Conservation (phyloP, 176 grass and related monocot species). For the Elaeis guineensis region DNA sequence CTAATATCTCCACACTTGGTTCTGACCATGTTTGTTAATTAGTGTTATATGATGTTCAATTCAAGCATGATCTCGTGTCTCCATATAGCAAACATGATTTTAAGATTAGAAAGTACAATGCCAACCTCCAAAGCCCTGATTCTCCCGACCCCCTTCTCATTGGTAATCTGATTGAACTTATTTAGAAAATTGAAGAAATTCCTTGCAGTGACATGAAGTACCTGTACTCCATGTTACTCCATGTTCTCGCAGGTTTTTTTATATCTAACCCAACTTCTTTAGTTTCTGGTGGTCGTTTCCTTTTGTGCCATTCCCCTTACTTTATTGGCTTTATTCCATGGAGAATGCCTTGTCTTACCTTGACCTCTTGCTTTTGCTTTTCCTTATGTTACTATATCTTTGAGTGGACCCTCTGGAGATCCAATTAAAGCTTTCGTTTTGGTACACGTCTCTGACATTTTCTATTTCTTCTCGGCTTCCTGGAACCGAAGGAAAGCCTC, state of each 20-base stretch:
- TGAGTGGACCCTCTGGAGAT: too few relatives aligned
- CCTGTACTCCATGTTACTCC: slow-evolving; percentile 50
- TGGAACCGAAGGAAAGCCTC: neutral
- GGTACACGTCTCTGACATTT: slow-evolving; percentile 7
- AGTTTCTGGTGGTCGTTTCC: slow-evolving; percentile 29
- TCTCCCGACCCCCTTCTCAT: too few relatives aligned
- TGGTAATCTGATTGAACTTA: too few relatives aligned
- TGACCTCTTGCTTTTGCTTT: neutral
- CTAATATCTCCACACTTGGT: too few relatives aligned
- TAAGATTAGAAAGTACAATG: too few relatives aligned
- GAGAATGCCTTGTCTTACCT: slow-evolving; percentile 1
- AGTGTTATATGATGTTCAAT: too few relatives aligned
- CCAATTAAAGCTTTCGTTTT: slow-evolving; percentile 12
- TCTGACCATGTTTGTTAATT: too few relatives aligned
- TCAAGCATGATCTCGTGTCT: too few relatives aligned
- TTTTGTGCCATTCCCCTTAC: slow-evolving; percentile 11
- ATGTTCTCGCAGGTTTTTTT: slow-evolving; percentile 49
- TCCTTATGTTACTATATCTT: neutral
- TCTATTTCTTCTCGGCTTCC: slow-evolving; percentile 1
- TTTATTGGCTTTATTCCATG: slow-evolving; percentile 13
- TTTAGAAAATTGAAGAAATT: slow-evolving; percentile 9
- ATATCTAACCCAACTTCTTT: slow-evolving; percentile 20
- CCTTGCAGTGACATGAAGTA: slow-evolving; percentile 58
- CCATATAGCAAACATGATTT: too few relatives aligned
- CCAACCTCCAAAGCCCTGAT: too few relatives aligned